Evolutionary conservation across 352 stramenopile species (phyloP).

Genomic region (Plasmopara halstedii): DNA sequence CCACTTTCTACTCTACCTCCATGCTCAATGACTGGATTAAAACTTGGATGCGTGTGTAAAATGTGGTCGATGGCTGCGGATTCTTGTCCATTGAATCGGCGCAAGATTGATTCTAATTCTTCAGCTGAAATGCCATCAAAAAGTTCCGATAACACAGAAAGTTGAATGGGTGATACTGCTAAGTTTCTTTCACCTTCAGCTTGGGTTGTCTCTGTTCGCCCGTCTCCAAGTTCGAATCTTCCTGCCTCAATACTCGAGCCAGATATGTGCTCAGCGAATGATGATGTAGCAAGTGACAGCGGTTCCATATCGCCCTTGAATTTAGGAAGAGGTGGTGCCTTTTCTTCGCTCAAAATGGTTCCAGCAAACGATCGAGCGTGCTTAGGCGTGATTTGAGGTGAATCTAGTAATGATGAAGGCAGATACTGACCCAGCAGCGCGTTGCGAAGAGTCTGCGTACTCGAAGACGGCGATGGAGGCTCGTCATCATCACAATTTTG

Average conservation of each 20-base stretch:
- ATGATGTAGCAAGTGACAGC: slow-evolving; percentile 21
- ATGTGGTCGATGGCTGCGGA: slow-evolving; percentile 59
- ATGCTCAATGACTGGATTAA: slow-evolving; percentile 44
- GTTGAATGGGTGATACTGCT: slow-evolving; percentile 39
- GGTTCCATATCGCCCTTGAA: slow-evolving; percentile 23
- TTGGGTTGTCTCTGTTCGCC: slow-evolving; percentile 25
- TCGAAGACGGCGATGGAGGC: slow-evolving; percentile 37
- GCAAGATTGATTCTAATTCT: slow-evolving; percentile 50
- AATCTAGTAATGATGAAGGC: slow-evolving; percentile 71
- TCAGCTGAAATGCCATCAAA: slow-evolving; percentile 64
- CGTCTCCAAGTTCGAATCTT: slow-evolving; percentile 18
- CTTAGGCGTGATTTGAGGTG: slow-evolving; percentile 68
- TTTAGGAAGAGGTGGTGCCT: slow-evolving; percentile 15
- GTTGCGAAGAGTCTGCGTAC: slow-evolving; percentile 51
- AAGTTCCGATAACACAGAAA: slow-evolving; percentile 62
- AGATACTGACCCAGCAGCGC: slow-evolving; percentile 77
- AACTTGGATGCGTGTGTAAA: slow-evolving; percentile 56
- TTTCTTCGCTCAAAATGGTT: slow-evolving; percentile 21
- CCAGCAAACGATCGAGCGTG: slow-evolving; percentile 22
- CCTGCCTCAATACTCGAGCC: slow-evolving; percentile 18
- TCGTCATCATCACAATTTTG: slow-evolving; percentile 43
- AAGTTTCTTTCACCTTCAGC: slow-evolving; percentile 21
- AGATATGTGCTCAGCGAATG: slow-evolving; percentile 14
- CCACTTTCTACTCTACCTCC: slow-evolving; percentile 17
- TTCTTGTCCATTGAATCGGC: slow-evolving; percentile 38